Conservation (phyloP, 2,329 filamentous ascomycete species). For the Neodidymelliopsis sp. region DNA sequence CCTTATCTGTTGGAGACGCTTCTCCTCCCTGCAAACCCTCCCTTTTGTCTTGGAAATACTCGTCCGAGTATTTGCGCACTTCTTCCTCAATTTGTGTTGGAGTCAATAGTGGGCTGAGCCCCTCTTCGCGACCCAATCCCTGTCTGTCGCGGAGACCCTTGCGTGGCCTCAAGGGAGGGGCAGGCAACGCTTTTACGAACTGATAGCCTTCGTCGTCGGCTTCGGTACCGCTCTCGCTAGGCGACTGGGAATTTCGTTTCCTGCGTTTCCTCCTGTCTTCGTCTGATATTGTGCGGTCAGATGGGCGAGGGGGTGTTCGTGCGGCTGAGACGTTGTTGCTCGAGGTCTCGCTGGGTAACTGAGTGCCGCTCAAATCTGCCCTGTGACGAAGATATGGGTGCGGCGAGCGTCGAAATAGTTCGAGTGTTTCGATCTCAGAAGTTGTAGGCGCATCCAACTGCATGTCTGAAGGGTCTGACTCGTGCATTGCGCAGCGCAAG, state of each 20-base stretch:
- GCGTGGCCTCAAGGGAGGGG: conserved; percentile 73
- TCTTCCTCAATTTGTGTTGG: conserved; percentile 58
- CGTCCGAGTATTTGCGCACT: conserved; percentile 46
- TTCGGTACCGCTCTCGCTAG: conserved; percentile 91
- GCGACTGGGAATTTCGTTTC: conserved; percentile 47
- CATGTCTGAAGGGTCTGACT: conserved; percentile 23
- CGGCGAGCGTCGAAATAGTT: conserved; percentile 48
- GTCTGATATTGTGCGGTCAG: conserved; percentile 34
- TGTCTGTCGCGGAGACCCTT: conserved; percentile 75
- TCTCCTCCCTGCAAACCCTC: conserved; percentile 25
- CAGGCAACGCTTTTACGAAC: conserved; percentile 82
- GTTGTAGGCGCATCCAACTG: conserved; percentile 28
- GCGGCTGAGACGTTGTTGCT: conserved; percentile 27
- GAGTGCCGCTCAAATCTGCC: conserved; percentile 31
- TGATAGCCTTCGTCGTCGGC: conserved; percentile 86
- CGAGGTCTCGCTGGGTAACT: conserved; percentile 28
- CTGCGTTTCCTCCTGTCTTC: conserved; percentile 37
- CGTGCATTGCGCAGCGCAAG: conserved; percentile 22
- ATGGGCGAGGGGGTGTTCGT: conserved; percentile 23
- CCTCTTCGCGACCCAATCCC: conserved; percentile 46
- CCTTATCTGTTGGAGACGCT: conserved; percentile 39
- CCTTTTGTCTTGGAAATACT: conserved; percentile 47
- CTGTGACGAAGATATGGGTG: conserved; percentile 49
- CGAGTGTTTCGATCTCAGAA: conserved; percentile 40
- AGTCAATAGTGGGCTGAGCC: conserved; percentile 52